A percentile compares a stretch with the other conserved stretches of the same genome.
phyloP scores from a whole-genome alignment of 768 basidiomycete species.

The Cantharellus cinnabarinus region DNA sequence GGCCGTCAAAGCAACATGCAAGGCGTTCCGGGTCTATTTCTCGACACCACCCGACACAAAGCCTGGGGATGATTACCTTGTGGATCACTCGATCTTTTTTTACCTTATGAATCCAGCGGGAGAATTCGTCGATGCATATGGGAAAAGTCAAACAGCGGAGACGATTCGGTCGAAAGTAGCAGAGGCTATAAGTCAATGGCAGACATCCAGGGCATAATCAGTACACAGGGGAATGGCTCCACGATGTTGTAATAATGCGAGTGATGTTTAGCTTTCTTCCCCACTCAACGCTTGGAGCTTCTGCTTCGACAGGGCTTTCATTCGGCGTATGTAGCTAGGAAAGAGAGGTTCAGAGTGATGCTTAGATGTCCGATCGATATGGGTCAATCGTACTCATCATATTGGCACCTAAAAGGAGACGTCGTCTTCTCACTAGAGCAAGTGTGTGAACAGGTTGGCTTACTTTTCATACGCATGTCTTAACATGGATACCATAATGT shows the following conservation, averaged over 20 bases:
- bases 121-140: conserved; percentile 90
- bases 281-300: conserved; percentile 30
- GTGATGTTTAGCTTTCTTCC: conserved; percentile 6
- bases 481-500: not conserved
- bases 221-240: not conserved
- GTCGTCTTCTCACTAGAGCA: not conserved
- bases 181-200: conserved; percentile 21
- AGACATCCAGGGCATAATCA: not conserved
- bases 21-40: conserved; percentile 95
- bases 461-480: conserved; percentile 25
- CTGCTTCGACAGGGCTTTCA: conserved; percentile 64
- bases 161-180: conserved; percentile 32
- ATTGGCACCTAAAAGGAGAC: conserved; percentile 53
- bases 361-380: not conserved
- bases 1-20: conserved; percentile 71
- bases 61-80: conserved; percentile 77
- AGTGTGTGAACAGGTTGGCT: conserved; percentile 6
- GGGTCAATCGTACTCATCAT: conserved; percentile 56
- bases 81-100: conserved; percentile 92
- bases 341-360: not conserved
- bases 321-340: conserved; percentile 62
- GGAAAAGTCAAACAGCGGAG: conserved; percentile 50
- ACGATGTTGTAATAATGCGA: not conserved
- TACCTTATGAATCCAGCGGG: conserved; percentile 96
- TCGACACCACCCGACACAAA: conserved; percentile 73